These are phyloP conservation scores for Hypomontagnella submonticulosa DNA, from an alignment of 495 filamentous ascomycete species.

Conservation along the genomic window DNA sequence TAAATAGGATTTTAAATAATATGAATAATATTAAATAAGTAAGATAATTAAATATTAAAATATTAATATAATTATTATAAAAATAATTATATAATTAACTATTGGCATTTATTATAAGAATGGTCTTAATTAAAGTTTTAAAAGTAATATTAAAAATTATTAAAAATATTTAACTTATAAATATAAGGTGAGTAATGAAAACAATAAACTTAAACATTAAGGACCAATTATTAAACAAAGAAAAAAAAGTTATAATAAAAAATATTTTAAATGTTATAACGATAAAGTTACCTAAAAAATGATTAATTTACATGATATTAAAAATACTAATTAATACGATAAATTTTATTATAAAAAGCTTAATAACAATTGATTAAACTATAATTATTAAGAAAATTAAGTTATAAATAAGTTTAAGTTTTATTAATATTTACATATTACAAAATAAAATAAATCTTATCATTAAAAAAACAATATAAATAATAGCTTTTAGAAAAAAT, in stretches of 20 bases:
- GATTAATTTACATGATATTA: background rate
- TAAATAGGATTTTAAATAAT: background rate
- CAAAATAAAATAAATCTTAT: too few species aligned
- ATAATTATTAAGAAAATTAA: background rate
- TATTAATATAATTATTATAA: background rate
- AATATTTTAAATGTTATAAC: conserved; percentile 4
- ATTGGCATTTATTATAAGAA: background rate
- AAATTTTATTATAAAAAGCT: background rate
- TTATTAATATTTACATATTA: background rate
- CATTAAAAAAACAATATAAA: too few species aligned
- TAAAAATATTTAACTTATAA: too few species aligned
- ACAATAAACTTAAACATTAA: background rate
- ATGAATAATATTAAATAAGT: conserved; percentile 4
- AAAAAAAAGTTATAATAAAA: background rate
- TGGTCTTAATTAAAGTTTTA: too few species aligned
- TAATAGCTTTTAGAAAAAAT: background rate
- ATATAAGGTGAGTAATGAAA: background rate
- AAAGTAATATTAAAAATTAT: too few species aligned
- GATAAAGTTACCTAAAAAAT: background rate
- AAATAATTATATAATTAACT: background rate
- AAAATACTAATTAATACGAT: background rate
- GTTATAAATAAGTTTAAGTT: background rate
- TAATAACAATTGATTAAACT: background rate
- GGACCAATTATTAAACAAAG: background rate
- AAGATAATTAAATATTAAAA: background rate